These are phyloP conservation scores for Glycine latifolia DNA, from an alignment of 306 rosid genomes.

Conservation along the genomic window DNA sequence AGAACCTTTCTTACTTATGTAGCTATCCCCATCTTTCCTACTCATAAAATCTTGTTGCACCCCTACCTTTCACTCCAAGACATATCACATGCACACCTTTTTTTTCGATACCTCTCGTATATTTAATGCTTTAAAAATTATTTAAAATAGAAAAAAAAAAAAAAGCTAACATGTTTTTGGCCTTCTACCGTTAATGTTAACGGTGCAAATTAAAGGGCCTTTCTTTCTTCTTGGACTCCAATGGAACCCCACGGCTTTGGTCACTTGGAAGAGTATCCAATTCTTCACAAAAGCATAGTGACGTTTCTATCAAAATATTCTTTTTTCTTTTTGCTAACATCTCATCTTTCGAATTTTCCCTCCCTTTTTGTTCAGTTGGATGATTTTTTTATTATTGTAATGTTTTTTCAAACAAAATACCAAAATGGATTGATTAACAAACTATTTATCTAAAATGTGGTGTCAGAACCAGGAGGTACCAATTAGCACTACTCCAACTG, in stretches of 20 bases:
- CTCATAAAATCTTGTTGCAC: conserved; percentile 48
- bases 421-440: too few relatives aligned
- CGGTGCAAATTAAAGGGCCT: conserved; percentile 47
- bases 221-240: conserved; percentile 31
- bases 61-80: conserved; percentile 53
- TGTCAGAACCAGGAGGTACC: too few relatives aligned
- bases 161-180: conserved; percentile 36
- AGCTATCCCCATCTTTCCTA: conserved; percentile 49
- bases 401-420: too few relatives aligned
- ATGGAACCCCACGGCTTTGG: conserved; percentile 45
- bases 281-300: conserved; percentile 56
- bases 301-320: too few relatives aligned
- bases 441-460: too few relatives aligned
- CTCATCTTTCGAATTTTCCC: too few relatives aligned
- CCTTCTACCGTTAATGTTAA: conserved; percentile 44
- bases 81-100: conserved; percentile 55
- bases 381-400: too few relatives aligned
- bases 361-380: background rate
- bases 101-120: background rate
- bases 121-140: conserved; percentile 20
- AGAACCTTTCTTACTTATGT: conserved; percentile 30
- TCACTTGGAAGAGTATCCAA: conserved; percentile 58
- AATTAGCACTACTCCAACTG: background rate
- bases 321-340: too few relatives aligned
- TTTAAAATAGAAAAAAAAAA: background rate